A percentile compares a stretch with the other conserved stretches of the same genome.
These are phyloP conservation scores for Hylodesmum podocarpum DNA, from an alignment of 306 rosid species.

Conservation along the genomic window DNA sequence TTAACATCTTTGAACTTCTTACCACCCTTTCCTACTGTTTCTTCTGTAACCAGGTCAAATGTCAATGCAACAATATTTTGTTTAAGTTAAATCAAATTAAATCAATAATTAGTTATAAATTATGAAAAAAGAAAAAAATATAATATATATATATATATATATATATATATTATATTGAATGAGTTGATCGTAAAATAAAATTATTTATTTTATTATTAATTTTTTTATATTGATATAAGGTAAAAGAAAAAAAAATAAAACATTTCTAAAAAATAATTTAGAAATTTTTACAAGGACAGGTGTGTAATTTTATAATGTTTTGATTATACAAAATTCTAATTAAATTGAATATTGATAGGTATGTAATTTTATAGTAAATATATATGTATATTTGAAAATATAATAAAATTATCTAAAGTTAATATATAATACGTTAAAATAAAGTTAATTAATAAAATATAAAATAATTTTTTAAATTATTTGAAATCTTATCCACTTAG, in stretches of 20 bases:
- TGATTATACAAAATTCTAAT: no score
- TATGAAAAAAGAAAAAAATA: no score
- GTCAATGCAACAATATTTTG: background rate
- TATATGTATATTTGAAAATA: background rate
- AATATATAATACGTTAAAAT: background rate
- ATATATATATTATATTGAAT: no score
- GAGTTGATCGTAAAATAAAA: no score
- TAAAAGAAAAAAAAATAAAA: no score
- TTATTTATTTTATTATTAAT: no score
- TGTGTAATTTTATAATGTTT: no score
- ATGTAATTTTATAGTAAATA: background rate
- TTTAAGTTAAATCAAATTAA: background rate
- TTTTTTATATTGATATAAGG: background rate
- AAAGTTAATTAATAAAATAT: background rate
- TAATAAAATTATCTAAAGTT: no score
- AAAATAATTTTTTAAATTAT: background rate
- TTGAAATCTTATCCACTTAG: background rate
- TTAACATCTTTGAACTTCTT: background rate
- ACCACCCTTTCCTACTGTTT: background rate
- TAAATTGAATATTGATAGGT: no score
- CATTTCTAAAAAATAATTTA: background rate
- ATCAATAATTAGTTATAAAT: no score
- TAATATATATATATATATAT: no score
- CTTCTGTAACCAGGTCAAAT: background rate
- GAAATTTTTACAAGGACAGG: background rate